Base-by-base conservation (phyloP, 2,329 filamentous ascomycete species). In the Colletotrichum nymphaeae region DNA sequence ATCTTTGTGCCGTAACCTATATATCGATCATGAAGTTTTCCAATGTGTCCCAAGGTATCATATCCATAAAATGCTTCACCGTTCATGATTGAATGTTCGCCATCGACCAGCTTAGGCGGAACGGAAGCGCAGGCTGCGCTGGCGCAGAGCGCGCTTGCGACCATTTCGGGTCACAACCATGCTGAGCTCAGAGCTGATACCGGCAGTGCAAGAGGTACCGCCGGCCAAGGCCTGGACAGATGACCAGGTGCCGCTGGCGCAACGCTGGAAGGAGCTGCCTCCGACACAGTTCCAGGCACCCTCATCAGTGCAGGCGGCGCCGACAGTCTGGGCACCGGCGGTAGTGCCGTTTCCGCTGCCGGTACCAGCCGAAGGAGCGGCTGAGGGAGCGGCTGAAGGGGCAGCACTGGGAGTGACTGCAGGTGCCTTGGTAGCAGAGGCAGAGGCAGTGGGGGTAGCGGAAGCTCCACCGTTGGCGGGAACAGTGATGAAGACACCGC, bases 221-320 rank as follows among this genome's bases (percentile, higher is more conserved):
- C 79, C 77, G 0, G 89, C 84, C 14, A 90, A 76, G 0, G 74
- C 55, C 72, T 84, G 83, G 2, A 79, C 68, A 0, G 80, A 77
- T 2, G 88, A 87, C 89, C 89, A 91, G 0, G 75, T 49, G 9
- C 89, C 88, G 2, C 84, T 86, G 8, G 84, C 89, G 71, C 89
- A 91, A 60, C 87, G 88, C 79, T 90, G 88, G 85, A 85, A 91
- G 0, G 84, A 83, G 1, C 78, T 81, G 16, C 88, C 87, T 0
- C 78, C 81, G 7, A 90, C 81, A 75, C 89, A 91, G 82, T 89
- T 89, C 86, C 86, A 91, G 12, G 79, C 78, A 1, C 88, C 89
- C 58, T 89, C 87, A 1, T 75, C 59, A 8, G 83, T 76, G 79
- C 88, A 90, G 0, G 85, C 80, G 22, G 84, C 79, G 49, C 88